Conservation (phyloP, 2,329 filamentous ascomycete species). For the Alternaria gansuensis region DNA sequence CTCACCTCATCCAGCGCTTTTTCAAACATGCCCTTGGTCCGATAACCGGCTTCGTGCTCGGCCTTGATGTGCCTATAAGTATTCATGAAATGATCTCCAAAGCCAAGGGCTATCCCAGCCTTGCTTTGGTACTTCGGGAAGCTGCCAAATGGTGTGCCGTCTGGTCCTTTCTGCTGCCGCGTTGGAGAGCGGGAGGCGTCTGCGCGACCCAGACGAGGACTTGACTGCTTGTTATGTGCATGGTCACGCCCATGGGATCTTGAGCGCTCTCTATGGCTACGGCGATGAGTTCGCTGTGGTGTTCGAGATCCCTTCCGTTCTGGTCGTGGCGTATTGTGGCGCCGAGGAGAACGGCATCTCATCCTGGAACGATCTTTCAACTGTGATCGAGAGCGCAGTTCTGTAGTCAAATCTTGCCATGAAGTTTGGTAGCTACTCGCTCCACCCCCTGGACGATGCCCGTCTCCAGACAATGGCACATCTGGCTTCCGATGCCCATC, state of each 20-base stretch:
- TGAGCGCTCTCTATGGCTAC: neutral
- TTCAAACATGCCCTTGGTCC: constrained; percentile 26
- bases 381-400: neutral
- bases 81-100: constrained; percentile 30
- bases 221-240: neutral
- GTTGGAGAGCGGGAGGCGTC: constrained; percentile 7
- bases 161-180: constrained; percentile 20
- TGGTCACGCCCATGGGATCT: neutral
- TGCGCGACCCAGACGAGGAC: neutral
- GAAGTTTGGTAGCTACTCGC: constrained; percentile 9
- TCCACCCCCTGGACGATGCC: neutral
- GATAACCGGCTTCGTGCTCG: constrained; percentile 29
- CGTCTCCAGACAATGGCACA: neutral
- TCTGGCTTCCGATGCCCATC: neutral
- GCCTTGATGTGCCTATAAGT: constrained; percentile 37
- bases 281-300: neutral
- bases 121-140: constrained; percentile 32
- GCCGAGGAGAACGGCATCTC: constrained; percentile 3
- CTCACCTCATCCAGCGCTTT: constrained; percentile 22
- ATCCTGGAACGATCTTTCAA: neutral
- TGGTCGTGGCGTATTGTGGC: neutral
- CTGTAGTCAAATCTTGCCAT: neutral
- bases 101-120: constrained; percentile 26
- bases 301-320: neutral
- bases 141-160: constrained; percentile 29